Conservation (phyloP, 2,329 filamentous ascomycete genomes). For the Aspergillus sp. region DNA sequence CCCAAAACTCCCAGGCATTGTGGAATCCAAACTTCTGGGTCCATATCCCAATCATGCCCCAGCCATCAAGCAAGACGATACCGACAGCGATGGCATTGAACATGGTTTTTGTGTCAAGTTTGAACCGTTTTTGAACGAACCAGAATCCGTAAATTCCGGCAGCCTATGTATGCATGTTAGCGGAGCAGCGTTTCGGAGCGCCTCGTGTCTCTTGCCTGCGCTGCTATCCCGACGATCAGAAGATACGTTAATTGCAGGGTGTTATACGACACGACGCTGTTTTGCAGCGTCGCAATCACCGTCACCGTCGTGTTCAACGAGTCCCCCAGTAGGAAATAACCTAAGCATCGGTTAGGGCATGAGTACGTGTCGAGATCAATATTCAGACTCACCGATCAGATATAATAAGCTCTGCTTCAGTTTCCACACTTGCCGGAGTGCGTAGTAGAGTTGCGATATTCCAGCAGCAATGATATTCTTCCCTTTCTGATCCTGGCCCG, state of each 20-base stretch:
- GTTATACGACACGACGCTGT: constrained; percentile 63
- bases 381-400: constrained; percentile 49
- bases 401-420: constrained; percentile 66
- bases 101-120: constrained; percentile 64
- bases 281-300: constrained; percentile 64
- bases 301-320: constrained; percentile 69
- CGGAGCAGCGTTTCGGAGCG: background rate
- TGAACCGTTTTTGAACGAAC: constrained; percentile 58
- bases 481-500: constrained; percentile 53
- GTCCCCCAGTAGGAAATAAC: constrained; percentile 68
- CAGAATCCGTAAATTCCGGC: constrained; percentile 63
- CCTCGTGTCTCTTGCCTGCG: constrained; percentile 46
- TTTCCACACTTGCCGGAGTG: constrained; percentile 59
- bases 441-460: constrained; percentile 60
- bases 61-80: constrained; percentile 58
- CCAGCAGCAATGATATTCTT: constrained; percentile 55
- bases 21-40: constrained; percentile 54
- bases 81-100: constrained; percentile 62
- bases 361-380: background rate
- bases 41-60: constrained; percentile 61
- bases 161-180: constrained; percentile 21
- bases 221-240: constrained; percentile 62
- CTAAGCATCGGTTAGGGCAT: constrained; percentile 18
- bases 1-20: constrained; percentile 53
- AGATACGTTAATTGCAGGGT: constrained; percentile 65